phyloP scores from a whole-genome alignment of 2,329 filamentous ascomycete species.

The Cladosporium sp. region DNA sequence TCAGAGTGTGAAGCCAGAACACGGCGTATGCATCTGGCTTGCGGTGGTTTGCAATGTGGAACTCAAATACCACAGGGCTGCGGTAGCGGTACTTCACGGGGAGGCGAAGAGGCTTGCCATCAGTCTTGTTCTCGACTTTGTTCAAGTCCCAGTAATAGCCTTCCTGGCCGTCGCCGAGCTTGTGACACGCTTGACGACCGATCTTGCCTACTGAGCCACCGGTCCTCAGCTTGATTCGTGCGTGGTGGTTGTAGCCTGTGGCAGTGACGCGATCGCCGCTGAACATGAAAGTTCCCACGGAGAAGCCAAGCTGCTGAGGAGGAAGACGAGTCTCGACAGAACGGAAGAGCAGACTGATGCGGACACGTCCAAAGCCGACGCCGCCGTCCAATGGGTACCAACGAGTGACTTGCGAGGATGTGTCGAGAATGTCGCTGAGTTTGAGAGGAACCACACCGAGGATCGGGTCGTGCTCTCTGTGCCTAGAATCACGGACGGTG shows the following conservation, averaged over 20 bases:
- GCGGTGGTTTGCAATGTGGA: conserved; percentile 69
- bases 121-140: conserved; percentile 36
- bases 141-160: conserved; percentile 60
- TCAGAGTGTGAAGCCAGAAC: conserved; percentile 82
- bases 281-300: conserved; percentile 93
- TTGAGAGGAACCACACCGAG: conserved; percentile 89
- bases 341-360: conserved; percentile 86
- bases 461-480: conserved; percentile 91
- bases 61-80: conserved; percentile 85
- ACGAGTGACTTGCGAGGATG: conserved; percentile 78
- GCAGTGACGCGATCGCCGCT: conserved; percentile 68
- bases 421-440: conserved; percentile 83
- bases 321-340: conserved; percentile 84
- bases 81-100: conserved; percentile 90
- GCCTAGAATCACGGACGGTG: conserved; percentile 82
- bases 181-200: conserved; percentile 62
- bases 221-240: conserved; percentile 76
- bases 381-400: conserved; percentile 98
- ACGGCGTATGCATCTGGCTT: conserved; percentile 73
- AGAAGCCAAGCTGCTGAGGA: conserved; percentile 85
- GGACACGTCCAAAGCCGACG: conserved; percentile 82
- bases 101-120: conserved; percentile 64
- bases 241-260: conserved; percentile 59
- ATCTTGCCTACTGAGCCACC: conserved; percentile 78
- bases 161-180: conserved; percentile 56